These are phyloP conservation scores for Agarophyton chilense DNA, from an alignment of 23 red algal species.

Conservation along the genomic window DNA sequence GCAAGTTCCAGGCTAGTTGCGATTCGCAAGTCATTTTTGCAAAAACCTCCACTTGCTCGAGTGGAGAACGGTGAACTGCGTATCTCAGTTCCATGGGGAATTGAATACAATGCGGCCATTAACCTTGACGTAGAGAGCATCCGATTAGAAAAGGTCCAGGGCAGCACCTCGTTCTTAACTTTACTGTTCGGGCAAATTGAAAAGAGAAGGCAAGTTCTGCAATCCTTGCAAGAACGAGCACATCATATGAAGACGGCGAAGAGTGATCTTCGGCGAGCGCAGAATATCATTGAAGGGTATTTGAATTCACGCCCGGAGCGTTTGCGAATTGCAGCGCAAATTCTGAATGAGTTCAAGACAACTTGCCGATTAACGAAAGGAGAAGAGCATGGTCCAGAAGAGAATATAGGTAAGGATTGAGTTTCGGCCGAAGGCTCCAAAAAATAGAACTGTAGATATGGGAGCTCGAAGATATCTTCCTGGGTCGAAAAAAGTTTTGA, in stretches of 20 bases:
- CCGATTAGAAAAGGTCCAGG: background rate
- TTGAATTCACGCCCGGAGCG: background rate
- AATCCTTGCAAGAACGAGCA: background rate
- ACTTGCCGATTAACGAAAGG: constrained; percentile 41
- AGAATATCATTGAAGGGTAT: background rate
- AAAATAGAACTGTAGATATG: background rate
- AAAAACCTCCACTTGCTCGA: background rate
- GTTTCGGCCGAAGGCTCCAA: constrained; percentile 29
- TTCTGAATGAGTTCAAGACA: constrained; percentile 16
- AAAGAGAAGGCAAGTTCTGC: background rate
- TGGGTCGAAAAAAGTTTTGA: constrained; percentile 39
- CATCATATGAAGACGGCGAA: background rate
- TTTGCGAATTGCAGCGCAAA: constrained; percentile 1
- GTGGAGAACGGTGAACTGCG: background rate
- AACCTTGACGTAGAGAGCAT: constrained; percentile 15
- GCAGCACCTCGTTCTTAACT: background rate
- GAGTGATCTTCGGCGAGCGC: constrained; percentile 4
- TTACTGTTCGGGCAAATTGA: background rate
- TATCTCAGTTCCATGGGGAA: constrained; percentile 24
- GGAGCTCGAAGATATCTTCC: constrained; percentile 30
- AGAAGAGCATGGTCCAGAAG: constrained; percentile 65
- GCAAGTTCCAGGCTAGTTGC: background rate
- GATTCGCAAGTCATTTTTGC: background rate
- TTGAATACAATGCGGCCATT: constrained; percentile 18
- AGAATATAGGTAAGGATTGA: constrained; percentile 48